Base-by-base conservation (phyloP, 345 rosid species). In the Gynandropsis gynandra region DNA sequence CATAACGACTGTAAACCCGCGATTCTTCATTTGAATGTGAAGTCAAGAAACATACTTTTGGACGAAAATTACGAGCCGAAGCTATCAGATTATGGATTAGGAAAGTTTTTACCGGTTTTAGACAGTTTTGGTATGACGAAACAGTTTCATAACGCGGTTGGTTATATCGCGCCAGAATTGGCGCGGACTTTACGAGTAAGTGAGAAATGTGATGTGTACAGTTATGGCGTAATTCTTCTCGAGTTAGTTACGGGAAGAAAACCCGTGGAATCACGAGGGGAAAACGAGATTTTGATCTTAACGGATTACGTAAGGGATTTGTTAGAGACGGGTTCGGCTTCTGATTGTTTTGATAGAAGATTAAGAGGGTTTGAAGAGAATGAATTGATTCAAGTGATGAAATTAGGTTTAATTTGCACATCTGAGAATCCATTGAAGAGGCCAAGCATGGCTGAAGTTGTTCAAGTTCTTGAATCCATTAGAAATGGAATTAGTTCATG, bases 371-470 rank as follows among this genome's bases (percentile, higher is more conserved):
- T 82, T 34, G 80, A 73, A 21, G 98, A 92, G 75, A 87, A 80
- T 50, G 98, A 92, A 67, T 50, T 87, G 76, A 81, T 87, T 64
- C 97, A 87, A 72, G 90, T 82, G 12, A 78, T 92, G 97, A 87
- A 85, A 74, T 56, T 92, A 70, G 97, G 97, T 21, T 47, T 92
- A 62, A 71, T 87, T 62, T 92, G 95, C 51, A 80, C 95, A 48
- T 69, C 93, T 0, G 84, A 85, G 54, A 66, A 45, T 64, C 88
- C 94, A 47, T 21, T 79, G 47, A 81, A 84, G 74, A 85, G 98
- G 70, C 97, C 95, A 10, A 92, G 95, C 76, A 85, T 87, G 94
- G 88, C 95, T 17, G 98, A 92, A 69, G 94, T 76, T 59, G 94
- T 87, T 63, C 98, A 87, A 70, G 88, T 92, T 59, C 98, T 87